Evolutionary conservation across 1,284 basidiomycete genomes (phyloP).

Genomic region (Cystobasidiaceae sp.): DNA sequence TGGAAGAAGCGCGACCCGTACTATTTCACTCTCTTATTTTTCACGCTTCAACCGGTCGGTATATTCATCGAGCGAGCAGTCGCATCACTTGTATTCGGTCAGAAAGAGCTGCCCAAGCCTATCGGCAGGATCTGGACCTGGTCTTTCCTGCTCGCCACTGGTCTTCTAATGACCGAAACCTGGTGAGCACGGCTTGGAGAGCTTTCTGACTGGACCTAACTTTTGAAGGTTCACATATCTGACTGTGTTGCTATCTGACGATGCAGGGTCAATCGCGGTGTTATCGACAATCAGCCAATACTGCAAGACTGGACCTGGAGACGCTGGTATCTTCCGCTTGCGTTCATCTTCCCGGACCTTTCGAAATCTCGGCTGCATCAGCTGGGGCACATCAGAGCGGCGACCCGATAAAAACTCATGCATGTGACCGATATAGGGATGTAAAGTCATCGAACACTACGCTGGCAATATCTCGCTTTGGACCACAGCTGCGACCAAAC

Average conservation of each 20-base stretch:
- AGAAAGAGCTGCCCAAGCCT: neutral
- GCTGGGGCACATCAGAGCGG: constrained; percentile 1
- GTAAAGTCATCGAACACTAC: too few relatives aligned
- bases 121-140: constrained; percentile 3
- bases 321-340: constrained; percentile 14
- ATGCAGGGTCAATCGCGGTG: constrained; percentile 14
- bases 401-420: neutral
- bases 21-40: constrained; percentile 15
- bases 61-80: constrained; percentile 4
- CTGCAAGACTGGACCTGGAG: constrained; percentile 18
- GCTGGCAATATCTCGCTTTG: too few relatives aligned
- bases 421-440: neutral
- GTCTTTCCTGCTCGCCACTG: constrained; percentile 15
- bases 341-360: constrained; percentile 12
- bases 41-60: constrained; percentile 20
- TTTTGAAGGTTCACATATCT: neutral
- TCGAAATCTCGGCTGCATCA: constrained; percentile 1
- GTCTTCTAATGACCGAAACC: constrained; percentile 24
- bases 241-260: neutral
- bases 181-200: neutral
- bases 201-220: neutral
- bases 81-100: neutral
- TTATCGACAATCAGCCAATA: constrained; percentile 8
- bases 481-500: neutral
- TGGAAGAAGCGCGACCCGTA: constrained; percentile 19